These are phyloP conservation scores for Acmispon strigosus DNA, from an alignment of 306 rosid species.

Conservation along the genomic window DNA sequence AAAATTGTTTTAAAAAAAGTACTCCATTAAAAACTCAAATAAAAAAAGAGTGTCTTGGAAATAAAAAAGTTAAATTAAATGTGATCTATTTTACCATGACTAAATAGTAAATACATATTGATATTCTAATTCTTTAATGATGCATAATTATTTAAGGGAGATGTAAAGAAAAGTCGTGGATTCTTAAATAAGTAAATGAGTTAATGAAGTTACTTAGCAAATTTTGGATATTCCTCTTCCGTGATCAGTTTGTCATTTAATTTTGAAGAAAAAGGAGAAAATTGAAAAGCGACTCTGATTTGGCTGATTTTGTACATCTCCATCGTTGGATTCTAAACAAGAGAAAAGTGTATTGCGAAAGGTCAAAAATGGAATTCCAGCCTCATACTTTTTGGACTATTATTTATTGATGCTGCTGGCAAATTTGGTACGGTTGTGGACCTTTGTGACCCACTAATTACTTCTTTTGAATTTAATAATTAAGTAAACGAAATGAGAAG, in stretches of 20 bases:
- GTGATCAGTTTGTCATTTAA: neutral
- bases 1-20: too few relatives aligned
- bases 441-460: conserved; percentile 18
- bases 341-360: neutral
- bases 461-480: neutral
- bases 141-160: too few relatives aligned
- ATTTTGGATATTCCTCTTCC: neutral
- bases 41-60: neutral
- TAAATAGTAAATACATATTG: too few relatives aligned
- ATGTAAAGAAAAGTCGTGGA: too few relatives aligned
- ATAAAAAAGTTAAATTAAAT: too few relatives aligned
- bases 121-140: too few relatives aligned
- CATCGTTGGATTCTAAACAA: conserved; percentile 1
- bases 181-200: too few relatives aligned
- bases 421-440: conserved; percentile 14
- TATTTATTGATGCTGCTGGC: conserved; percentile 20
- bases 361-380: conserved; percentile 15
- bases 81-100: too few relatives aligned
- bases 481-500: neutral
- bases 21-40: too few relatives aligned
- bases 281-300: neutral
- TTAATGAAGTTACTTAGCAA: too few relatives aligned
- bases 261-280: neutral
- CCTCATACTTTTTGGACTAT: neutral
- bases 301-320: neutral